Evolutionary conservation across 2,329 filamentous ascomycete species (phyloP).

Genomic region (Huntiella savannae): DNA sequence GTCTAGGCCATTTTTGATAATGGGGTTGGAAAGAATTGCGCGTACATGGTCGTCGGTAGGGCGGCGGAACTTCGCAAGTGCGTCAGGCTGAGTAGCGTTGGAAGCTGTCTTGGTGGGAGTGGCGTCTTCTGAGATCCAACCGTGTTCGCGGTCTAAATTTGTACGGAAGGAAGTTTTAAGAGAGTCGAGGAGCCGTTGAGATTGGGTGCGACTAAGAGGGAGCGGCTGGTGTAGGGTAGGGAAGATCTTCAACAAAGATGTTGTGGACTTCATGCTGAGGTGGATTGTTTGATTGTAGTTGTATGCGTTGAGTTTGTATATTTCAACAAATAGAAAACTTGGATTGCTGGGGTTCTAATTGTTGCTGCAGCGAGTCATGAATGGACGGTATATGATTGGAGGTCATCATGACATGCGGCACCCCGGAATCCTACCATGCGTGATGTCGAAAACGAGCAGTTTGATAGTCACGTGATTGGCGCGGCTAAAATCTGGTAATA

Average conservation of each 20-base stretch:
- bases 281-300: not conserved
- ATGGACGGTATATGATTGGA: too few species aligned
- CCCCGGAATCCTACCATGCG: too few species aligned
- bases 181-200: slow-evolving; percentile 34
- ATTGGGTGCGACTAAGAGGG: slow-evolving; percentile 29
- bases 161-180: slow-evolving; percentile 38
- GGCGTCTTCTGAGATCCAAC: slow-evolving; percentile 20
- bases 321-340: too few species aligned
- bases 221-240: slow-evolving; percentile 32
- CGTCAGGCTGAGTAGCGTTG: slow-evolving; percentile 6
- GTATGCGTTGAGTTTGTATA: too few species aligned
- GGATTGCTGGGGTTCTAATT: too few species aligned
- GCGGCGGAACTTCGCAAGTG: slow-evolving; percentile 14
- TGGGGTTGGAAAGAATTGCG: slow-evolving; percentile 36
- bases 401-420: too few species aligned
- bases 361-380: too few species aligned
- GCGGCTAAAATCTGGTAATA: too few species aligned
- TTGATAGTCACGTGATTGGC: too few species aligned
- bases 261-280: slow-evolving; percentile 6
- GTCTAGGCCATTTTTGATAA: slow-evolving; percentile 26
- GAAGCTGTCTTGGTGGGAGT: slow-evolving; percentile 10
- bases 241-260: slow-evolving; percentile 18
- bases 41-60: slow-evolving; percentile 33
- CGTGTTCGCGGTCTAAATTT: slow-evolving; percentile 39
- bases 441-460: too few species aligned